These are phyloP conservation scores for Magnolia kwangsiensis DNA, from an alignment of 164 flowering plant genomes.

Conservation along the genomic window DNA sequence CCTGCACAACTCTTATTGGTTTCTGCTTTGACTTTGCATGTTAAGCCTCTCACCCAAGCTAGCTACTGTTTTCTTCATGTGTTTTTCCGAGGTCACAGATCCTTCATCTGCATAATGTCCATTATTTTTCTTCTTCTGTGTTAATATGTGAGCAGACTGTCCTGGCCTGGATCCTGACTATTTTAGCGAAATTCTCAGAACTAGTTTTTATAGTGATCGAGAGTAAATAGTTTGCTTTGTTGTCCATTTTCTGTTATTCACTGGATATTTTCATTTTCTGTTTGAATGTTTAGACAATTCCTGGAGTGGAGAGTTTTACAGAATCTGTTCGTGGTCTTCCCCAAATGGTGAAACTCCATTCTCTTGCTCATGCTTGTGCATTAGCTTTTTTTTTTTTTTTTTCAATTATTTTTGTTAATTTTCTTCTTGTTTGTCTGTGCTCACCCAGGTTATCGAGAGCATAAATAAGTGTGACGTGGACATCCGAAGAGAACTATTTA, in stretches of 20 bases:
- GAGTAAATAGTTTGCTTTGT: neutral
- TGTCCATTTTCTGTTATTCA: neutral
- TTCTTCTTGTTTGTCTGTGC: conserved; percentile 1
- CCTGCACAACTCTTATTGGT: too few species aligned
- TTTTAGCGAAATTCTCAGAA: too few species aligned
- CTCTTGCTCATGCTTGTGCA: conserved; percentile 4
- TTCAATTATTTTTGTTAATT: conserved; percentile 3
- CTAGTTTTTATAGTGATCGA: neutral
- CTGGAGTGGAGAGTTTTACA: conserved; percentile 74
- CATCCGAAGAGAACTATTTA: conserved; percentile 85
- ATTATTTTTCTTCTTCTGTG: too few species aligned
- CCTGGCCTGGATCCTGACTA: too few species aligned
- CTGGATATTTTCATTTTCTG: conserved; percentile 2
- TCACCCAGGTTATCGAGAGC: conserved; percentile 79
- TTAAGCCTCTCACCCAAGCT: too few species aligned
- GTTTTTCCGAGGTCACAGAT: too few species aligned
- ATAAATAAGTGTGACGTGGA: conserved; percentile 92
- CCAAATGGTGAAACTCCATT: conserved; percentile 60
- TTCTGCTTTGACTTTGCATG: too few species aligned
- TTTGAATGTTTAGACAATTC: conserved; percentile 60
- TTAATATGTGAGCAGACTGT: too few species aligned
- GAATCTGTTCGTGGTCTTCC: conserved; percentile 77
- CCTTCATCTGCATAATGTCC: too few species aligned
- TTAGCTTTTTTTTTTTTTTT: neutral
- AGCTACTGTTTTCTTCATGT: too few species aligned